Evolutionary conservation across 139 green algal genomes (phyloP), one percentile per base, ranked within the genome.

Genomic region (Coelastrella sp.): DNA sequence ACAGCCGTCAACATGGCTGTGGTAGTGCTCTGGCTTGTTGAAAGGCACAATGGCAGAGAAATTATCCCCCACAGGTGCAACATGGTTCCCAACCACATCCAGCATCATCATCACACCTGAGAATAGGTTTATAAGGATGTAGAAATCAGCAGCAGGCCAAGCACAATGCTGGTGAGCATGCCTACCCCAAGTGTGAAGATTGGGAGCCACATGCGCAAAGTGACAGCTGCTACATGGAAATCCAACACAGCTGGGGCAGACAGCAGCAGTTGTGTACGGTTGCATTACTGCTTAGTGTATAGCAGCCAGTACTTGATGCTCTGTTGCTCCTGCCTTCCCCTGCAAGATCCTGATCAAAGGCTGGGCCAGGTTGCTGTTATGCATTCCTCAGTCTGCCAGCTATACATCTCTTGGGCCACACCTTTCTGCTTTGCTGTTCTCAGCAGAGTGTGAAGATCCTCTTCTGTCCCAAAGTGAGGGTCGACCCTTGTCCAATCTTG

Each of bases 61-160:
- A 63, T 60, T 63, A 15, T 61, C 6, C 27, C 68, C n/a, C 24
- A 79, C 70, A 24, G 91, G 93, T 17, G 87, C 90, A 19, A 91
- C 78, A 79, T 94, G 92, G 86, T 94, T 94, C 4, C 65, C 65
- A 4, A 94, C 84, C 0, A 88, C 68, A 81, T 88, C 84, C 7
- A 88, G 68, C 84, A 88, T 88, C 8, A 35, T 88, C 84, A 88
- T 56, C 19, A 88, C 22, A 17, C 84, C 84, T 88, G 56, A 9
- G 24, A 66, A 8, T 49, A 84, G 49, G 0, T 65, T 20, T n/a
- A 22, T 15, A 4, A 70, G 63, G 15, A 12, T 70, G 63, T 5
- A 70, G 63, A 12, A 15, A 5, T 15, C 72, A 35, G 20, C 4
- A 12, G 72, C 10, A 12, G 10, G 72, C 1, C 20, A 27, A 27